These are phyloP conservation scores for Sporisorium exsertum DNA, from an alignment of 1,284 basidiomycete species.

Conservation along the genomic window DNA sequence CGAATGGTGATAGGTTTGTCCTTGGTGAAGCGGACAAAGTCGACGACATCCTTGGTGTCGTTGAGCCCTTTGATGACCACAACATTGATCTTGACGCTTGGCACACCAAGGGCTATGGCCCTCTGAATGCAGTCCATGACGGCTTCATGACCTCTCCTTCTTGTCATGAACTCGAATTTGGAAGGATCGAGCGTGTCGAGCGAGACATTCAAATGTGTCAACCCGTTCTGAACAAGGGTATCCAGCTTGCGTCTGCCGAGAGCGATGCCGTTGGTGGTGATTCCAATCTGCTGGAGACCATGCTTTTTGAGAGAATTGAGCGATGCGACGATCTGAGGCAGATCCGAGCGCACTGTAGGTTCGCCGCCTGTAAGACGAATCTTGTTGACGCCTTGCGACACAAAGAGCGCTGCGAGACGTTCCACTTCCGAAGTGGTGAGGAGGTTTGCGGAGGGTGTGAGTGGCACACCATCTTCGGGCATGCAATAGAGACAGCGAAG, in stretches of 20 bases:
- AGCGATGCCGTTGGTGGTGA: conserved; percentile 86
- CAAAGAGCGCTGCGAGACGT: conserved; percentile 79
- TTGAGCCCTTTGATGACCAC: conserved; percentile 85
- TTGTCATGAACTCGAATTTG: conserved; percentile 88
- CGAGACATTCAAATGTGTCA: conserved; percentile 80
- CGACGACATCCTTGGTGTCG: conserved; percentile 77
- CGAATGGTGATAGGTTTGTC: conserved; percentile 78
- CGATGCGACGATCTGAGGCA: conserved; percentile 76
- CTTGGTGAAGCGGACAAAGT: conserved; percentile 81
- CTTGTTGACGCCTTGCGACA: conserved; percentile 81
- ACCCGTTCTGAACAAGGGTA: conserved; percentile 77
- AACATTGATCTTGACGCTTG: conserved; percentile 82
- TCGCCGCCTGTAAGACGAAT: conserved; percentile 89
- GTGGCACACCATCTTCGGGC: conserved; percentile 82
- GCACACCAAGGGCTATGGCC: conserved; percentile 72
- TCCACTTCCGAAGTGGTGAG: conserved; percentile 82
- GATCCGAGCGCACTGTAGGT: conserved; percentile 84
- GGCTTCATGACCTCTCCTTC: conserved; percentile 77
- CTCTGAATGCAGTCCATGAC: conserved; percentile 78
- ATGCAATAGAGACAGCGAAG: conserved; percentile 91
- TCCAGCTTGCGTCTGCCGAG: conserved; percentile 78
- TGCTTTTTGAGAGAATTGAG: conserved; percentile 62
- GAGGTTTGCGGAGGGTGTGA: conserved; percentile 78
- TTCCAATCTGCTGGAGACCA: conserved; percentile 81
- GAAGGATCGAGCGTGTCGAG: conserved; percentile 87